phyloP scores from a whole-genome alignment of 2,329 filamentous ascomycete species.

The Fusarium acutatum region DNA sequence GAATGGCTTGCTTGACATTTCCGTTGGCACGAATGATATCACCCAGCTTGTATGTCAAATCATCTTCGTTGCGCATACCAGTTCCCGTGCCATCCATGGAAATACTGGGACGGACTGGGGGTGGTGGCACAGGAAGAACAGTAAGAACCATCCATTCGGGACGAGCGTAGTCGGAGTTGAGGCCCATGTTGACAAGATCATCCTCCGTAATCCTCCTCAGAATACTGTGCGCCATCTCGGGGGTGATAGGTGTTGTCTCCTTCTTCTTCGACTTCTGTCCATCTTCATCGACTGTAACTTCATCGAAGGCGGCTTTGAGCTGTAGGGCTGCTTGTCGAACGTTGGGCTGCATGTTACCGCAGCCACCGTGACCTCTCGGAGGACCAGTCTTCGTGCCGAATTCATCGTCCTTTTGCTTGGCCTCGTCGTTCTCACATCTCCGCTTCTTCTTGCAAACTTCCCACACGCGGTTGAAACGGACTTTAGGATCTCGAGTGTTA shows the following conservation, averaged over 20 bases:
- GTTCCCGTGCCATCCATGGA: conserved; percentile 94
- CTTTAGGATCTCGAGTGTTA: conserved; percentile 88
- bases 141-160: conserved; percentile 99
- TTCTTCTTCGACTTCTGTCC: conserved; percentile 67
- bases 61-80: conserved; percentile 94
- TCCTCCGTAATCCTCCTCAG: conserved; percentile 85
- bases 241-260: conserved; percentile 84
- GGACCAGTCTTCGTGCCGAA: conserved; percentile 68
- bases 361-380: conserved; percentile 78
- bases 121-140: conserved; percentile 92
- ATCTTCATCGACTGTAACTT: conserved; percentile 75
- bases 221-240: conserved; percentile 84
- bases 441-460: conserved; percentile 89
- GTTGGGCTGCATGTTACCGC: conserved; percentile 88
- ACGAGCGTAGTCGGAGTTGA: conserved; percentile 93
- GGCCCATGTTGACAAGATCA: conserved; percentile 85
- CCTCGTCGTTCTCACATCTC: conserved; percentile 82
- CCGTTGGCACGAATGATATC: conserved; percentile 98
- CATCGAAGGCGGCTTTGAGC: conserved; percentile 80
- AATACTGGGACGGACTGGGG: conserved; percentile 95
- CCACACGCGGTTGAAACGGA: conserved; percentile 93
- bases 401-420: conserved; percentile 74
- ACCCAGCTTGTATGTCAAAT: conserved; percentile 98
- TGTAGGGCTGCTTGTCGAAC: conserved; percentile 89
- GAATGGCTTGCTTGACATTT: conserved; percentile 89